Conservation (phyloP, 2,329 filamentous ascomycete genomes). For the Ophiostoma ulmi region DNA sequence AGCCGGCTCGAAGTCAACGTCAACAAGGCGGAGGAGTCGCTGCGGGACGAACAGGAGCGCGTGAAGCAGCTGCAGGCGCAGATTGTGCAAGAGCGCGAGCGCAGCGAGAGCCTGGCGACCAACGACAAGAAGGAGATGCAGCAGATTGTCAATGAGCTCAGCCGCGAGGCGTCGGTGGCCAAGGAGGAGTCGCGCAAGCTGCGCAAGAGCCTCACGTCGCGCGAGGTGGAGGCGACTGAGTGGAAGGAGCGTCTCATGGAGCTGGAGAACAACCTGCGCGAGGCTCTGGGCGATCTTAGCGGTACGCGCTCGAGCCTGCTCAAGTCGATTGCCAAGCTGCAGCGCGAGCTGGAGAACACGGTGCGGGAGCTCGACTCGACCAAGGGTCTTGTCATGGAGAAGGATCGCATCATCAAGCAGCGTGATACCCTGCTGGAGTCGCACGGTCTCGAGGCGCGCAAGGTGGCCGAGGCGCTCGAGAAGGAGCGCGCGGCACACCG, state of each 20-base stretch:
- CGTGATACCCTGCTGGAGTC: conserved; percentile 84
- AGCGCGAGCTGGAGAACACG: conserved; percentile 80
- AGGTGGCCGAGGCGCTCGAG: conserved; percentile 80
- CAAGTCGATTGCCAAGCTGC: conserved; percentile 78
- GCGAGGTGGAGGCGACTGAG: conserved; percentile 81
- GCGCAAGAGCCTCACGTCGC: conserved; percentile 73
- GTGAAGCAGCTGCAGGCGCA: conserved; percentile 65
- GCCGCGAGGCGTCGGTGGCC: conserved; percentile 70
- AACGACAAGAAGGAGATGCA: conserved; percentile 94
- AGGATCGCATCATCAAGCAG: conserved; percentile 83
- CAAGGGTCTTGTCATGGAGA: conserved; percentile 76
- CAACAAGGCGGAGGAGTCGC: conserved; percentile 67
- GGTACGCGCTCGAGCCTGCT: conserved; percentile 81
- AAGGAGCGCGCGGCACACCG: conserved; percentile 82
- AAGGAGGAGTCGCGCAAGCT: conserved; percentile 82
- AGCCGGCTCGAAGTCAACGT: conserved; percentile 83
- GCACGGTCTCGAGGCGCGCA: conserved; percentile 78
- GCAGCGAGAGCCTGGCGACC: conserved; percentile 78
- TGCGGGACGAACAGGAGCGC: conserved; percentile 82
- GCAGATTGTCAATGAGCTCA: conserved; percentile 87
- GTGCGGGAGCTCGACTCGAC: conserved; percentile 74
- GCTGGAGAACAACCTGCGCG: conserved; percentile 80
- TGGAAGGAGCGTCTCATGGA: conserved; percentile 90
- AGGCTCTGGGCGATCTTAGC: conserved; percentile 80
- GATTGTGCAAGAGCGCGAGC: conserved; percentile 73